These are phyloP conservation scores for Penicillium macrosclerotiorum DNA, from an alignment of 495 filamentous ascomycete genomes.

Conservation along the genomic window DNA sequence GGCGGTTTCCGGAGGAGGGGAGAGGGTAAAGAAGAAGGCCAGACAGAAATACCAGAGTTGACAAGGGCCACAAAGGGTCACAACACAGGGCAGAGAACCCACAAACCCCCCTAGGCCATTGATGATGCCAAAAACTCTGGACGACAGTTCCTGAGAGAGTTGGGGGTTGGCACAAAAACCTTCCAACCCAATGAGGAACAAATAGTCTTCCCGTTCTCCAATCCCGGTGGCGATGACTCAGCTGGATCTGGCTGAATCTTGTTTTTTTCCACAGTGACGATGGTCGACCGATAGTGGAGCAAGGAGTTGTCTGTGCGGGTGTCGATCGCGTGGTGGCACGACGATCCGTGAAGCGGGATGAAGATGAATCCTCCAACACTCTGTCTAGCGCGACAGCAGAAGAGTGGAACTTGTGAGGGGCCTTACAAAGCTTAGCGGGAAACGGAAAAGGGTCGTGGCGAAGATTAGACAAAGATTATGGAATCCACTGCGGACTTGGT, in stretches of 20 bases:
- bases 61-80: background rate
- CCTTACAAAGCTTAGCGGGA: too few relatives aligned
- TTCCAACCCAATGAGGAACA: background rate
- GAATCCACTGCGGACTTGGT: background rate
- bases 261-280: constrained; percentile 4
- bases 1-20: constrained; percentile 2
- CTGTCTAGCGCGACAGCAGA: too few relatives aligned
- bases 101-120: constrained; percentile 4
- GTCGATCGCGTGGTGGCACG: too few relatives aligned
- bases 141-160: constrained; percentile 3
- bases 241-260: constrained; percentile 12
- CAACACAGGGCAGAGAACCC: background rate
- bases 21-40: background rate
- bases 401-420: too few relatives aligned
- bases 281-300: background rate
- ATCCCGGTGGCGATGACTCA: constrained; percentile 9
- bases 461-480: background rate
- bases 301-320: too few relatives aligned
- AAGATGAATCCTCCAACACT: too few relatives aligned
- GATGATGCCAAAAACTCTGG: background rate
- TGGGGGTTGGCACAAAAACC: background rate
- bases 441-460: background rate
- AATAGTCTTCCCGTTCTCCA: too few relatives aligned
- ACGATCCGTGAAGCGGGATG: too few relatives aligned
- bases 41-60: background rate